Conservation (phyloP, 129 eudicot genomes). For the Arctium minus region DNA sequence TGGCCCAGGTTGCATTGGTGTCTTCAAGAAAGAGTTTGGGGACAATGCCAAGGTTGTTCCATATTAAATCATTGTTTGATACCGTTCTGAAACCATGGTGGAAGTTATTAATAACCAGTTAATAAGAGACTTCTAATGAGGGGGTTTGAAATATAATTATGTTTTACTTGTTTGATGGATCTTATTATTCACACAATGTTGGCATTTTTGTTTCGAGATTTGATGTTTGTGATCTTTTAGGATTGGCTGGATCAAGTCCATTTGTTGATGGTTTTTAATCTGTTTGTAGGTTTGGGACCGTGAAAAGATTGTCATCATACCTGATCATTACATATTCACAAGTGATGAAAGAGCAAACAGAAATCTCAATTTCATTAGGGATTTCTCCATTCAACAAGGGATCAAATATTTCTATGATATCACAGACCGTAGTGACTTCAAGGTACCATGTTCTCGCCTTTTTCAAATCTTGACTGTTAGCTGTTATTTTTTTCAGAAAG, state of each 20-base stretch:
- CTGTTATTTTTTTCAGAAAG: background rate
- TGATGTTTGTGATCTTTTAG: too few relatives aligned
- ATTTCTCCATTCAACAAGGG: slow-evolving; percentile 76
- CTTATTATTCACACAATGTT: background rate
- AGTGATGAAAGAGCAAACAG: slow-evolving; percentile 87
- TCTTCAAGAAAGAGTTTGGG: slow-evolving; percentile 90
- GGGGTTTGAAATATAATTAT: too few relatives aligned
- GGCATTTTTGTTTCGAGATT: too few relatives aligned
- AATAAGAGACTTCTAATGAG: background rate
- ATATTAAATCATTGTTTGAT: background rate
- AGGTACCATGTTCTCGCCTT: slow-evolving; percentile 17
- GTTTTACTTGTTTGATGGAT: too few relatives aligned
- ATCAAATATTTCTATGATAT: slow-evolving; percentile 67
- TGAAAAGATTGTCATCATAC: slow-evolving; percentile 88
- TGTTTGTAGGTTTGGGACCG: slow-evolving; percentile 82
- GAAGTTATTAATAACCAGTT: too few relatives aligned
- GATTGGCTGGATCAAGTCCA: background rate
- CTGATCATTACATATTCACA: slow-evolving; percentile 96
- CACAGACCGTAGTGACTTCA: slow-evolving; percentile 63
- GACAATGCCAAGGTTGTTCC: slow-evolving; percentile 68
- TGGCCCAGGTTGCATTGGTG: slow-evolving; percentile 77
- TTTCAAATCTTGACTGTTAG: background rate
- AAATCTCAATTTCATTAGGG: slow-evolving; percentile 84
- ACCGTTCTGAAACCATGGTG: too few relatives aligned
- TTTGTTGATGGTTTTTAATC: background rate